Evolutionary conservation across 2,329 filamentous ascomycete species (phyloP).

Genomic region (Monosporascus sp.): DNA sequence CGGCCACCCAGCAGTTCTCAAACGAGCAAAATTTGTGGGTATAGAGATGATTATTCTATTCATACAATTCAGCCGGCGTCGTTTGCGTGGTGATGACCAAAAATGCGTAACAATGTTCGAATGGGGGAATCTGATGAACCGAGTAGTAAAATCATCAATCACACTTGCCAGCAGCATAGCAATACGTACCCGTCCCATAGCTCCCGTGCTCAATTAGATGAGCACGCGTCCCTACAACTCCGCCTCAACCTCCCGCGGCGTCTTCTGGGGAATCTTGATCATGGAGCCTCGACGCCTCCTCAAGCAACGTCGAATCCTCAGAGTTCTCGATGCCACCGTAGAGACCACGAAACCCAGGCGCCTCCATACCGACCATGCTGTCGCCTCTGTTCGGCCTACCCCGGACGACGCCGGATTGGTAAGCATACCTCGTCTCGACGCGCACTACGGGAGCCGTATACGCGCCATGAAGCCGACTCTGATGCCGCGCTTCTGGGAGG

Average conservation of each 20-base stretch:
- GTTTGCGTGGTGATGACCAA: neutral
- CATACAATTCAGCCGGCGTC: neutral
- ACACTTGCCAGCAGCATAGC: too few species aligned
- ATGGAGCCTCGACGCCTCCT: conserved; percentile 17
- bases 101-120: neutral
- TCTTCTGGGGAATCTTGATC: conserved; percentile 3
- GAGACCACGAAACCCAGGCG: conserved; percentile 40
- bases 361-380: conserved; percentile 34
- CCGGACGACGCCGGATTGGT: conserved; percentile 5
- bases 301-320: conserved; percentile 34
- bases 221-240: too few species aligned
- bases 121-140: neutral
- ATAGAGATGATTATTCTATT: neutral
- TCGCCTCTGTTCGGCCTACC: conserved; percentile 17
- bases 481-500: conserved; percentile 44
- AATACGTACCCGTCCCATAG: too few species aligned
- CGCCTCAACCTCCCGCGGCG: neutral
- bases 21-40: neutral
- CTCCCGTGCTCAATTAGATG: too few species aligned
- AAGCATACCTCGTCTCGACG: conserved; percentile 4
- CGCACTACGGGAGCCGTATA: conserved; percentile 37
- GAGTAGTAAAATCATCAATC: neutral
- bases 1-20: neutral
- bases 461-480: conserved; percentile 35
- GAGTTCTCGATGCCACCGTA: conserved; percentile 45